Conservation (phyloP, 2,329 filamentous ascomycete genomes). For the Apiospora kogelbergensis region DNA sequence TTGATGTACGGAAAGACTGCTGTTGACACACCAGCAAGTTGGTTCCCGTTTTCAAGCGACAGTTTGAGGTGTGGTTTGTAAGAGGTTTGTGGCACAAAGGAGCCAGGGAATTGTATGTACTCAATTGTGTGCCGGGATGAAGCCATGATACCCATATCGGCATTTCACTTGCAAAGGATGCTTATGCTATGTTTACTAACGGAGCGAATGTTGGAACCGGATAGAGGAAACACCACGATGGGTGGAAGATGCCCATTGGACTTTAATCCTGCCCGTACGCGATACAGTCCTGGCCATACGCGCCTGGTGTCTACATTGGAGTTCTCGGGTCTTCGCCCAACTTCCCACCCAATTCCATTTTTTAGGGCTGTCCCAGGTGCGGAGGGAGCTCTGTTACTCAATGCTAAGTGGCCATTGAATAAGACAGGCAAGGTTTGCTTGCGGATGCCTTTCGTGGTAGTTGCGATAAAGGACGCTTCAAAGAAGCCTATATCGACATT, state of each 20-base stretch:
- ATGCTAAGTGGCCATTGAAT: not conserved
- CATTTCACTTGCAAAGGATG: not conserved
- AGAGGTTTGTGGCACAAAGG: not conserved
- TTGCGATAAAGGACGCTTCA: not conserved
- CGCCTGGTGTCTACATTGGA: too few relatives aligned
- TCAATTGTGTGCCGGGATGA: not conserved
- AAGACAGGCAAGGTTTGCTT: not conserved
- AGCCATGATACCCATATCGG: not conserved
- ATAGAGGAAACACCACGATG: not conserved
- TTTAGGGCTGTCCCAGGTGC: not conserved
- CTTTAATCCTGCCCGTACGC: not conserved
- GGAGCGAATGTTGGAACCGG: not conserved
- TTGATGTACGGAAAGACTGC: not conserved
- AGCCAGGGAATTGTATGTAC: not conserved
- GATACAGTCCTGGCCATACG: not conserved
- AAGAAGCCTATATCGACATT: not conserved
- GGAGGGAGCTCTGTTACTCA: not conserved
- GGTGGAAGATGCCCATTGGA: not conserved
- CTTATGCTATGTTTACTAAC: not conserved
- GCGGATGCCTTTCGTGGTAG: not conserved
- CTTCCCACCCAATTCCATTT: too few relatives aligned
- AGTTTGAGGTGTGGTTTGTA: not conserved
- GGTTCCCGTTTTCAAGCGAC: not conserved
- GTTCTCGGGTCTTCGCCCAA: too few relatives aligned
- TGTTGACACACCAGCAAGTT: not conserved